Base-by-base conservation (phyloP, 2,329 filamentous ascomycete species). In the Fusarium nematophilum region DNA sequence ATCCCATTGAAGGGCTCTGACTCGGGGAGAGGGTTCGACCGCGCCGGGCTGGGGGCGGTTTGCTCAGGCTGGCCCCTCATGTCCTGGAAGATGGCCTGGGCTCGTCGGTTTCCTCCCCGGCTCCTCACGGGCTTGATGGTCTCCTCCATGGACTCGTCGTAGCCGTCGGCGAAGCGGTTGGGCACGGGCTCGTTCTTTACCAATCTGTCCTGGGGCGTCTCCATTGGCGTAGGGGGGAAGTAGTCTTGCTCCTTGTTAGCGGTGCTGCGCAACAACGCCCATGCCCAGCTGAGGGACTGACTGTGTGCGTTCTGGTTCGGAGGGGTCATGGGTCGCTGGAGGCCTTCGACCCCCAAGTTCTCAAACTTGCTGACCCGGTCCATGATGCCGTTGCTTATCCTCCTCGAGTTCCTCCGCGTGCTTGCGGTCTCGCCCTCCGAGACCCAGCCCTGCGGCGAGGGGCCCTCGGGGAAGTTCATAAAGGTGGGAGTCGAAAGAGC, bases 111-210 rank as follows among this genome's bases (percentile, higher is more conserved):
- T 26, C 72, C 65, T 43, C 65, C 68, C 25, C 75, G 78, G 48
- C 71, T 75, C 27, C 79, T 78, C 11, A 73, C 68, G 5, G 86
- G 86, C 75, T 87, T 88, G 65, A 89, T 80, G 0, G 86, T 88
- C 72, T 87, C 85, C 68, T 88, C 86, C 83, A 87, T 86, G 11
- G 85, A 87, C 72, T 86, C 85, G 66, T 89, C 86, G 61, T 87
- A 87, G 38, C 79, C 81, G 21, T 88, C 85, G 3, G 81, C 72
- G 68, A 89, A 89, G 48, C 89, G 75, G 64, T 73, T 77, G 3
- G 78, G 77, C 4, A 74, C 73, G 13, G 73, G 62, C 39, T 77
- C 71, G 30, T 79, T 75, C 74, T 82, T 81, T 37, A 72, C 67
- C 34, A 76, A 66, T 43, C 77, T 75, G 57, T 82, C 75, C 59